Evolutionary conservation across 2,329 filamentous ascomycete species (phyloP).

Genomic region (Alternaria ethzedia): DNA sequence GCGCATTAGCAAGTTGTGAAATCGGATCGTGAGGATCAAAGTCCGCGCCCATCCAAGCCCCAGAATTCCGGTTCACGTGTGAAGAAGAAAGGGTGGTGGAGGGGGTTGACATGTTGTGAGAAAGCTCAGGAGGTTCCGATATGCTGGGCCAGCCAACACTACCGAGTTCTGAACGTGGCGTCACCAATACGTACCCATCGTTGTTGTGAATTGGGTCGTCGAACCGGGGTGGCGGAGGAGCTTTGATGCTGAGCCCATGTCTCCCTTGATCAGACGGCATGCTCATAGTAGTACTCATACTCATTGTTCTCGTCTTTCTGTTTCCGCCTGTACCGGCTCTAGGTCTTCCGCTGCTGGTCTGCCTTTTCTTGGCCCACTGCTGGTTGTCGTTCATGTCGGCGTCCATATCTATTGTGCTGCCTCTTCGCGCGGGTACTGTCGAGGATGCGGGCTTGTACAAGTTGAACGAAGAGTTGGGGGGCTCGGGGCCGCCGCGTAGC

Average conservation of each 20-base stretch:
- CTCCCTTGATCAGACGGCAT: conserved; percentile 10
- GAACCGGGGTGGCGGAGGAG: conserved; percentile 17
- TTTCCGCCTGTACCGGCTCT: conserved; percentile 20
- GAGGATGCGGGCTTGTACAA: conserved; percentile 37
- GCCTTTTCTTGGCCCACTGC: conserved; percentile 32
- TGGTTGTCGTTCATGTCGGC: background rate
- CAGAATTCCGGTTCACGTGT: background rate
- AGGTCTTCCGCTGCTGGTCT: conserved; percentile 27
- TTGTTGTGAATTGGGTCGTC: conserved; percentile 11
- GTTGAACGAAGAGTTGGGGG: conserved; percentile 16
- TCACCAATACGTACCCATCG: conserved; percentile 42
- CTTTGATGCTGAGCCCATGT: conserved; percentile 29
- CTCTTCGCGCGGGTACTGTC: conserved; percentile 39
- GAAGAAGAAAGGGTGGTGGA: conserved; percentile 9
- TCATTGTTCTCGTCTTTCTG: conserved; percentile 6
- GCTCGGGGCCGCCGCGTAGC: conserved; percentile 41
- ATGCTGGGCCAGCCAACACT: conserved; percentile 25
- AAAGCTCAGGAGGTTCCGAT: conserved; percentile 18
- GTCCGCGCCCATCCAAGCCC: conserved; percentile 39
- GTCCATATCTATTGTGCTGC: conserved; percentile 33
- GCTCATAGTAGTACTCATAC: background rate
- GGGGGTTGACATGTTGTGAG: conserved; percentile 16
- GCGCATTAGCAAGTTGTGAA: conserved; percentile 35
- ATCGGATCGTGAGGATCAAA: conserved; percentile 32
- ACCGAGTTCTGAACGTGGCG: conserved; percentile 34